Evolutionary conservation across 352 stramenopile genomes (phyloP).

Genomic region (Lagenidium giganteum): DNA sequence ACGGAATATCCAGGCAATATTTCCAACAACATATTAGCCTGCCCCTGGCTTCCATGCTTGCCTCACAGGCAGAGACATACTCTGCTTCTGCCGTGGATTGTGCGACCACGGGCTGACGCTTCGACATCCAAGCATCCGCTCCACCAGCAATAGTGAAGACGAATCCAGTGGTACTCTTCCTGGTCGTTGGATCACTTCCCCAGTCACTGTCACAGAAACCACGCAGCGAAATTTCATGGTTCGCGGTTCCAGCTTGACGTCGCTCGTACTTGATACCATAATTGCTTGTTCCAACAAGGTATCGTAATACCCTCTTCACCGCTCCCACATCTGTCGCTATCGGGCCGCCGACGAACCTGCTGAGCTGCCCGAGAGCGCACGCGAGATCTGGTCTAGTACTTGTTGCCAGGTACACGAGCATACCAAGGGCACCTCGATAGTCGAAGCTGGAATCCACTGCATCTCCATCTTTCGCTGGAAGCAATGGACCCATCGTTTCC

Average conservation of each 20-base stretch:
- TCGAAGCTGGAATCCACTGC: conserved; percentile 6
- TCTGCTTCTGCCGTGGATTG: conserved; percentile 7
- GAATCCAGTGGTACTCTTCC: conserved; percentile 6
- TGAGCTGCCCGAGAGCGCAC: conserved; percentile 19
- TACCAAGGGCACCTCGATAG: conserved; percentile 14
- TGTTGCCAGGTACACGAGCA: conserved; percentile 25
- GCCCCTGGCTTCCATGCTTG: conserved; percentile 5
- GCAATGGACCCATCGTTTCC: neutral
- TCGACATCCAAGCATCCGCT: conserved; percentile 2
- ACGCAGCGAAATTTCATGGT: neutral
- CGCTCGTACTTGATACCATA: neutral
- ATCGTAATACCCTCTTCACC: conserved; percentile 6
- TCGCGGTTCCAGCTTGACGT: neutral
- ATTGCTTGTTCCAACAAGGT: conserved; percentile 3
- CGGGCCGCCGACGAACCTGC: conserved; percentile 11
- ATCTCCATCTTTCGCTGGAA: neutral
- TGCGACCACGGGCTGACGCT: conserved; percentile 4
- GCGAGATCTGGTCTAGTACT: conserved; percentile 18
- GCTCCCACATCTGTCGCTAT: conserved; percentile 7
- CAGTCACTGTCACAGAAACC: conserved; percentile 12
- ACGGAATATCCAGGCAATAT: neutral
- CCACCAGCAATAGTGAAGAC: conserved; percentile 8
- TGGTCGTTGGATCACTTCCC: neutral
- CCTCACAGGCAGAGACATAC: conserved; percentile 11
- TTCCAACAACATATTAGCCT: conserved; percentile 5